Evolutionary conservation across 2,329 filamentous ascomycete genomes (phyloP), one percentile per base, ranked within the genome.

Genomic region (Aspergillus ochraceus): DNA sequence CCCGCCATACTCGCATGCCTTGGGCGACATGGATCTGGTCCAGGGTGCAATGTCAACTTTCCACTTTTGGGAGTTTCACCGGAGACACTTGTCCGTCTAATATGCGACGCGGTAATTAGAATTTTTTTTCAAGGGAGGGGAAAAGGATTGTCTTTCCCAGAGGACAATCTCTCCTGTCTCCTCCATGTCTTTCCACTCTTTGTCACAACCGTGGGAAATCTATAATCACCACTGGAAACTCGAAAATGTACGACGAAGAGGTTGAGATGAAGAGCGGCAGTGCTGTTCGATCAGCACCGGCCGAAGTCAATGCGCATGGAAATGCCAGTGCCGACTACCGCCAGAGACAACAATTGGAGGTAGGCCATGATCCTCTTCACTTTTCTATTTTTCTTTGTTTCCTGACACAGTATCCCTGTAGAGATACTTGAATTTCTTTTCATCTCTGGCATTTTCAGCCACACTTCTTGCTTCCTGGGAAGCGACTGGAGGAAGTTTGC

Each of bases 401-500:
- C 8, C 52, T 57, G 14, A 55, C 22, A 6, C 12, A 10, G 14
- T 42, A 42, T n/a, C 12, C 17, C 2, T 19, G 9, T 36, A 22
- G 32, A 19, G 45, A 49, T 58, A 54, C 47, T 14, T 58, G 42
- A 49, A 32, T 45, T 45, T 52, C 46, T 55, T 54, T 36, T 54
- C 52, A 0, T 54, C 52, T 11, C 62, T 77, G 11, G 74, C 74
- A 17, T 76, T 77, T 39, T 76, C 75, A 6, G 69, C 70, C 20
- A 73, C 73, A 2, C 64, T 76, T 22, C 73, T 76, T 55, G 72
- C 73, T 19, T 75, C 76, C 19, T 79, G 76, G 76, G 76, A 78
- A 63, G 63, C 65, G 3, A 57, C 65, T 3, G 68, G 68, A 49
- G 69, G 62, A 26, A 66, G 68, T 53, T 49, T 70, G 20, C 58